These are phyloP conservation scores for Saprolegnia parasitica DNA, from an alignment of 352 stramenopile species.

Conservation along the genomic window DNA sequence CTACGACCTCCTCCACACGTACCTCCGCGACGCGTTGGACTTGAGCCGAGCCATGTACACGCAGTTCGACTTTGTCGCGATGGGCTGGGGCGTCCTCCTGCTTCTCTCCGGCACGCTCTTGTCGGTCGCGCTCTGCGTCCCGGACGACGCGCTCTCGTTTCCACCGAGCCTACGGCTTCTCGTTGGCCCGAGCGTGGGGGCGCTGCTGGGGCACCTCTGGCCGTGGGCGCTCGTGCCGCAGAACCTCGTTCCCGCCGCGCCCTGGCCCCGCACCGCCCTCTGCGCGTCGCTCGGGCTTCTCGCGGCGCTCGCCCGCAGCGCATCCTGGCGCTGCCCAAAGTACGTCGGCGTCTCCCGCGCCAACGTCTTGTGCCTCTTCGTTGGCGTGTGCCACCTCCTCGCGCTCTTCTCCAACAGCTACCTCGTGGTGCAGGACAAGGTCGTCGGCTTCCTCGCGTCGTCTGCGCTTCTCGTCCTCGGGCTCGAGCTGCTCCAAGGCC, in stretches of 20 bases:
- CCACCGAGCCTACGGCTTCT: not conserved
- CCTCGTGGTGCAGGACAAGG: constrained; percentile 66
- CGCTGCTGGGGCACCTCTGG: constrained; percentile 35
- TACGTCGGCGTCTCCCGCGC: not conserved
- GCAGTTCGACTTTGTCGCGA: constrained; percentile 78
- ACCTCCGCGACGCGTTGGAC: constrained; percentile 57
- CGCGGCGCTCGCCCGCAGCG: not conserved
- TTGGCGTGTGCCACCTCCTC: constrained; percentile 58
- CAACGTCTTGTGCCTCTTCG: constrained; percentile 35
- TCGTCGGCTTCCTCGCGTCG: constrained; percentile 62
- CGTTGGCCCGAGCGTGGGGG: not conserved
- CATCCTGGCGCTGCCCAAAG: not conserved
- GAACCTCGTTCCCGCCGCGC: not conserved
- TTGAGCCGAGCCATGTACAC: constrained; percentile 79
- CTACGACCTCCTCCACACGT: constrained; percentile 40
- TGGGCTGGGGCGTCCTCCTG: constrained; percentile 60
- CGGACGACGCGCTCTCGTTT: not conserved
- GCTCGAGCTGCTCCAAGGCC: not conserved
- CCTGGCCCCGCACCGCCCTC: constrained; percentile 25
- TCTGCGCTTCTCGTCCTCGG: not conserved
- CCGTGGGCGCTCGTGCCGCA: constrained; percentile 19
- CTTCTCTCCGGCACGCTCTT: constrained; percentile 31
- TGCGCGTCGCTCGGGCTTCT: constrained; percentile 24
- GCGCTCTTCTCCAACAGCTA: constrained; percentile 82
- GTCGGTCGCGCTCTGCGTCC: not conserved